These are phyloP conservation scores for Raffaelea albimanens DNA, from an alignment of 2,329 filamentous ascomycete species.

Conservation along the genomic window DNA sequence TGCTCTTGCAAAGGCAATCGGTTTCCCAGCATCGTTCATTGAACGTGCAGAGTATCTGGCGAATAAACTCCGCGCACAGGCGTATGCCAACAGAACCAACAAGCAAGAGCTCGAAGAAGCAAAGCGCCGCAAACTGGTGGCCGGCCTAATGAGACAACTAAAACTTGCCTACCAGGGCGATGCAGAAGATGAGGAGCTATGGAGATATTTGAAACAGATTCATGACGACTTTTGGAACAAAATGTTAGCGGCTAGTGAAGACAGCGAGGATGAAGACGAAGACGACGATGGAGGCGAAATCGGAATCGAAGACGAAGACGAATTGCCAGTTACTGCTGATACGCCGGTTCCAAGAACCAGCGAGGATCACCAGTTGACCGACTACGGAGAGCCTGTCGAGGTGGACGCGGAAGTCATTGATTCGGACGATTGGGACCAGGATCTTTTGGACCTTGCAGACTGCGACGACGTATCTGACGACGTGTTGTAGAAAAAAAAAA, in stretches of 20 bases:
- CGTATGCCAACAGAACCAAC: conserved; percentile 37
- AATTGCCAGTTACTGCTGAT: no score
- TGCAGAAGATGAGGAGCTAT: conserved; percentile 55
- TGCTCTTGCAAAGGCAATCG: conserved; percentile 65
- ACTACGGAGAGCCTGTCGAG: no score
- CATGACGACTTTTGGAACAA: conserved; percentile 65
- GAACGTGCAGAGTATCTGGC: conserved; percentile 59
- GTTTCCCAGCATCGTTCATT: conserved; percentile 60
- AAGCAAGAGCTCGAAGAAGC: conserved; percentile 5
- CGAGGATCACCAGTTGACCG: no score
- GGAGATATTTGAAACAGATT: conserved; percentile 53
- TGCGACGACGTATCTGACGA: background rate
- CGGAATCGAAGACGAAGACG: background rate
- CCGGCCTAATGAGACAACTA: conserved; percentile 58
- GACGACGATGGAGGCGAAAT: background rate
- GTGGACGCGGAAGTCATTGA: no score
- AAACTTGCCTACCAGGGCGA: conserved; percentile 36
- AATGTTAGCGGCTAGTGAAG: conserved; percentile 56
- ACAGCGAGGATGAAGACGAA: background rate
- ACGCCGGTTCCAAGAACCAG: no score
- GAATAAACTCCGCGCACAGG: conserved; percentile 46
- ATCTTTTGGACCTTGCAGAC: background rate
- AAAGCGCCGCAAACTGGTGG: conserved; percentile 64
- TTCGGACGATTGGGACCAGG: no score
- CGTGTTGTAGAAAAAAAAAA: background rate